Conservation (phyloP, 2,329 filamentous ascomycete genomes). For the Penicillium sp. region DNA sequence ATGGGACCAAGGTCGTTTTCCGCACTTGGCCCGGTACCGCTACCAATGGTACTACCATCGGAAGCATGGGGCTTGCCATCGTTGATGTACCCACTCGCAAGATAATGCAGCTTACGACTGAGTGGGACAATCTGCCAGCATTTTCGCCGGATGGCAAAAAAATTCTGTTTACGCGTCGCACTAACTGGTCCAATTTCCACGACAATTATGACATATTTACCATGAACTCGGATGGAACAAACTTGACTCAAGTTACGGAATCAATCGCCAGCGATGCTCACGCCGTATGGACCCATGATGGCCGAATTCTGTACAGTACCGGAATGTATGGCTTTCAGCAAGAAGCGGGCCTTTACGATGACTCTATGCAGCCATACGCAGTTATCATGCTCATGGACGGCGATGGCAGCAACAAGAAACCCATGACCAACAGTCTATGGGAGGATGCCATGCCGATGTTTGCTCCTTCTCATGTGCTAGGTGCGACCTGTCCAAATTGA, state of each 20-base stretch:
- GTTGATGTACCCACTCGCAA: conserved; percentile 29
- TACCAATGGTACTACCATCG: not conserved
- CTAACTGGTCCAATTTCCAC: conserved; percentile 27
- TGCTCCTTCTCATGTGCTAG: conserved; percentile 1
- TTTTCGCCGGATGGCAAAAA: conserved; percentile 46
- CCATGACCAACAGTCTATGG: conserved; percentile 16
- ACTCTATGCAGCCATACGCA: conserved; percentile 13
- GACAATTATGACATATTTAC: conserved; percentile 6
- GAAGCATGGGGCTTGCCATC: conserved; percentile 23
- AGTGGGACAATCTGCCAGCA: conserved; percentile 46
- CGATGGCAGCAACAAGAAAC: conserved; percentile 11
- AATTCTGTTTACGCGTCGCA: conserved; percentile 47
- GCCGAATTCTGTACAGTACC: conserved; percentile 7
- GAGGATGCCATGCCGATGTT: conserved; percentile 25
- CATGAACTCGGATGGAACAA: conserved; percentile 2
- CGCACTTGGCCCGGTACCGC: conserved; percentile 3
- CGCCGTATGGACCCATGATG: conserved; percentile 5
- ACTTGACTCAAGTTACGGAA: conserved; percentile 1
- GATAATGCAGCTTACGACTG: conserved; percentile 38
- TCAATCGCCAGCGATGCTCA: conserved; percentile 6
- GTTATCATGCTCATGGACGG: conserved; percentile 14
- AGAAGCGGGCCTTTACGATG: conserved; percentile 1
- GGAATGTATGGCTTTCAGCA: conserved; percentile 6
- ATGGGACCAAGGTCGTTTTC: conserved; percentile 3
- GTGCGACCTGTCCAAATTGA: not conserved